Percentiles rank a stretch among this genome's conserved stretches.
These are phyloP conservation scores for Dittrichia graveolens DNA, from an alignment of 129 eudicot genomes.

Conservation along the genomic window DNA sequence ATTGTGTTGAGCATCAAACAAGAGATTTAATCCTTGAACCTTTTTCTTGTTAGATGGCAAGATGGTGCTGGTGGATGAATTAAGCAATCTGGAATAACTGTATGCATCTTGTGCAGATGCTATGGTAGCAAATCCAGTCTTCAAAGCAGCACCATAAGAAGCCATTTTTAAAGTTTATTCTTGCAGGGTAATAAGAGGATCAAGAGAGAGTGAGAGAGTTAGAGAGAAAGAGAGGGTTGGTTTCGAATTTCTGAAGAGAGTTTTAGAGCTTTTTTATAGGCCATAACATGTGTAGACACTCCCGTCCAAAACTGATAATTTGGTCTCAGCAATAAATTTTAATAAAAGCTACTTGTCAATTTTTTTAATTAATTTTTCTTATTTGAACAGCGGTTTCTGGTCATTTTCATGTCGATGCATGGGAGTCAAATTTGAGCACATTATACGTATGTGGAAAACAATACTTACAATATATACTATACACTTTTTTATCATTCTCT, in stretches of 20 bases:
- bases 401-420: too few relatives aligned
- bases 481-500: too few relatives aligned
- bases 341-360: too few relatives aligned
- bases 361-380: too few relatives aligned
- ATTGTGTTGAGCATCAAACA: background rate
- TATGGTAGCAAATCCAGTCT: slow-evolving; percentile 13
- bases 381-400: too few relatives aligned
- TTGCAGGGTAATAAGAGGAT: background rate
- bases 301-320: background rate
- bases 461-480: too few relatives aligned
- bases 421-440: too few relatives aligned
- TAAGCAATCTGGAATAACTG: slow-evolving; percentile 19
- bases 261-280: slow-evolving; percentile 26
- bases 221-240: background rate
- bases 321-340: background rate
- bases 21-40: slow-evolving; percentile 10
- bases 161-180: slow-evolving; percentile 20
- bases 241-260: background rate
- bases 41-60: slow-evolving; percentile 24
- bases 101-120: slow-evolving; percentile 20
- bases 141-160: slow-evolving; percentile 25
- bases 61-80: slow-evolving; percentile 16
- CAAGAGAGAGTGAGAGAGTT: background rate
- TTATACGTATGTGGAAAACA: too few relatives aligned
- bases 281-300: background rate